Evolutionary conservation across 202 grass and related monocot genomes (phyloP).

Genomic region (Setaria italica): DNA sequence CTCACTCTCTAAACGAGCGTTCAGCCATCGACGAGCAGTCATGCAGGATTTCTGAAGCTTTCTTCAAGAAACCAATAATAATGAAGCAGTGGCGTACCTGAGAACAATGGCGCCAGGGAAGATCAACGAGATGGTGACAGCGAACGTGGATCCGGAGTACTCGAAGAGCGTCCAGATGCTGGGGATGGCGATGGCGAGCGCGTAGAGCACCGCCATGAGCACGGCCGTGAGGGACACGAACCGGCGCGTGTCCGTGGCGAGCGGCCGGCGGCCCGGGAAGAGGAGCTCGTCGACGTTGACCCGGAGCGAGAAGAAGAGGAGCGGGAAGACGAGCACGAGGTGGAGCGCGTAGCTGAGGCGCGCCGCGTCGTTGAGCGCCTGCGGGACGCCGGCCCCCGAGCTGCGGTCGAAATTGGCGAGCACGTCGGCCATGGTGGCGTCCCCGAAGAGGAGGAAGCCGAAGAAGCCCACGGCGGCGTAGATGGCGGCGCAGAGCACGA

Average conservation of each 20-base stretch:
- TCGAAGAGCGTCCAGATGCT: slow-evolving; percentile 90
- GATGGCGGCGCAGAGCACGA: slow-evolving; percentile 73
- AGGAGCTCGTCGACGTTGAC: slow-evolving; percentile 87
- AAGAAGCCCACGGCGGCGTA: slow-evolving; percentile 86
- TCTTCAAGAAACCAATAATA: background rate
- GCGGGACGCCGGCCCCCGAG: slow-evolving; percentile 60
- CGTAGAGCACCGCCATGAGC: slow-evolving; percentile 67
- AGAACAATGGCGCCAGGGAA: slow-evolving; percentile 90
- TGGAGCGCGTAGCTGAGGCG: slow-evolving; percentile 93
- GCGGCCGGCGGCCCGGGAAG: slow-evolving; percentile 55
- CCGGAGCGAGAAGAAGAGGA: slow-evolving; percentile 82
- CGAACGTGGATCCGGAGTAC: slow-evolving; percentile 75
- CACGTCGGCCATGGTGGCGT: slow-evolving; percentile 83
- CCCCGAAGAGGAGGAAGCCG: slow-evolving; percentile 90
- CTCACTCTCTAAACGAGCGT: background rate
- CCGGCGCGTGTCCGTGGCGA: slow-evolving; percentile 56
- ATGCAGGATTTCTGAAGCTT: slow-evolving; percentile 8
- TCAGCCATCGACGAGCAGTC: background rate
- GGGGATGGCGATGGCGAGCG: slow-evolving; percentile 69
- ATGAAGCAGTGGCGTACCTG: slow-evolving; percentile 45
- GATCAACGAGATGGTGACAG: slow-evolving; percentile 81
- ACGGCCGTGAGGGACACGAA: slow-evolving; percentile 67
- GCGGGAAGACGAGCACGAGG: slow-evolving; percentile 87
- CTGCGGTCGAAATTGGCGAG: slow-evolving; percentile 89
- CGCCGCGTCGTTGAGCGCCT: slow-evolving; percentile 73